Base-by-base conservation (phyloP, 371 early-diverging fungal species). In the Syncephalastrum monosporum region DNA sequence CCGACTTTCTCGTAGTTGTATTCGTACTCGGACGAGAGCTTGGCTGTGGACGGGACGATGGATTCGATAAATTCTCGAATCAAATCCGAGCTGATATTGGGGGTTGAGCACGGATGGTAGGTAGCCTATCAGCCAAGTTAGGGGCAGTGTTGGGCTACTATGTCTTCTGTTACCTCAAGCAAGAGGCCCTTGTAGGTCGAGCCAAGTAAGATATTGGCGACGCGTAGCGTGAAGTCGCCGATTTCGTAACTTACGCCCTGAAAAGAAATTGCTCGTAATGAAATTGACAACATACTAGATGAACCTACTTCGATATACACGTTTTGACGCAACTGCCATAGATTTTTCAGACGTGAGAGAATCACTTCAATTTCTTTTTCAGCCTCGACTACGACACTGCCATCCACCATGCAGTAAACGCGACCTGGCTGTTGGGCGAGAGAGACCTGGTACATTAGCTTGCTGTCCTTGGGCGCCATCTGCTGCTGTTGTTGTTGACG, bases 341-440 rank as follows among this genome's bases (percentile, higher is more conserved):
- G 53, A 52, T 79, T 79, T 51, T 76, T 79, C n/a, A 79, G 58
- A 38, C 76, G 67, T 6, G 72, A 67, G 19, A 79, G 61, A 44
- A 79, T 71, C 14, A 68, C 53, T 60, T 79, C 80, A 45, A 76
- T 55, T 55, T 79, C 80, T 38, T 72, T 74, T 56, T 76, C 80
- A n/a, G 74, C 80, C 59, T 75, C 80, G 0, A 79, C 68, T 0
- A 79, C 72, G 5, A 79, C 80, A 55, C 77, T 71, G 5, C 76
- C 80, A 17, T 79, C 80, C 5, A 79, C 80, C 80, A 79, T 79
- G 51, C 80, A 79, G 57, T 79, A 79, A 0, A 74, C 71, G 42
- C 74, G 69, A 14, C 77, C 65, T 7, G 80, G 74, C 13, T 72
- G 72, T 55, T 79, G 80, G 15, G 70, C 69, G 16, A 79, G 56